Conservation (phyloP, 148 eudicot species). For the Rhododendron griersonianum region DNA sequence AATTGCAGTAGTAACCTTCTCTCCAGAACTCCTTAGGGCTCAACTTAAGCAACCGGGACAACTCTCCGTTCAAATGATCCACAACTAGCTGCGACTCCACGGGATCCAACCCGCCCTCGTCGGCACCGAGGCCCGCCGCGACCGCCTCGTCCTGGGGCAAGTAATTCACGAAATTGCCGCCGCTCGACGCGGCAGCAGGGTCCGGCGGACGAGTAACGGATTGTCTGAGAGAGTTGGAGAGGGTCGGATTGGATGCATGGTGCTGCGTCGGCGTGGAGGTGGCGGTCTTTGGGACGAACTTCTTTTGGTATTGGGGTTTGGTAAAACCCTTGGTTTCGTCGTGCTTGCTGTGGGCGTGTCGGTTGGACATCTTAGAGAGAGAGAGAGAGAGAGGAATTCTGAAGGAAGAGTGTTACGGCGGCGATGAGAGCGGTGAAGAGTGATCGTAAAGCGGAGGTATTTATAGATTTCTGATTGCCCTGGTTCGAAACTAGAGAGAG, state of each 20-base stretch:
- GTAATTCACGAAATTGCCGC: slow-evolving; percentile 62
- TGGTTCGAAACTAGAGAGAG: not conserved
- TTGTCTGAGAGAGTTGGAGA: slow-evolving; percentile 49
- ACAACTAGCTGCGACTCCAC: slow-evolving; percentile 82
- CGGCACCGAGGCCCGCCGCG: slow-evolving; percentile 68
- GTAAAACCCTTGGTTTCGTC: slow-evolving; percentile 22
- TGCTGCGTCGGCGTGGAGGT: not conserved
- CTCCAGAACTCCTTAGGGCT: slow-evolving; percentile 74
- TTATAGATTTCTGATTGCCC: not conserved
- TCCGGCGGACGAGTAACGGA: slow-evolving; percentile 17
- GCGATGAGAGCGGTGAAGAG: not conserved
- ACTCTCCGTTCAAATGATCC: slow-evolving; percentile 67
- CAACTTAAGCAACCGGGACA: slow-evolving; percentile 66
- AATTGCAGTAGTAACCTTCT: slow-evolving; percentile 41
- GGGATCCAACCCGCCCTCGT: slow-evolving; percentile 79
- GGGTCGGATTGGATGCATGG: slow-evolving; percentile 22
- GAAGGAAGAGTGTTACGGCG: not conserved
- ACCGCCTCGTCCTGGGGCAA: slow-evolving; percentile 96
- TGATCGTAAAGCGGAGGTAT: not conserved
- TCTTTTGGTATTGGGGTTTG: slow-evolving; percentile 40
- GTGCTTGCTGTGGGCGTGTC: not conserved
- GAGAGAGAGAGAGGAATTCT: not conserved
- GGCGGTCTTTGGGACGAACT: slow-evolving; percentile 31
- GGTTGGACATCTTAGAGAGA: slow-evolving; percentile 3
- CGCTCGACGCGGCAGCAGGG: not conserved